These are phyloP conservation scores for Neopestalotiopsis rosae DNA, from an alignment of 2,329 filamentous ascomycete genomes.

Conservation along the genomic window DNA sequence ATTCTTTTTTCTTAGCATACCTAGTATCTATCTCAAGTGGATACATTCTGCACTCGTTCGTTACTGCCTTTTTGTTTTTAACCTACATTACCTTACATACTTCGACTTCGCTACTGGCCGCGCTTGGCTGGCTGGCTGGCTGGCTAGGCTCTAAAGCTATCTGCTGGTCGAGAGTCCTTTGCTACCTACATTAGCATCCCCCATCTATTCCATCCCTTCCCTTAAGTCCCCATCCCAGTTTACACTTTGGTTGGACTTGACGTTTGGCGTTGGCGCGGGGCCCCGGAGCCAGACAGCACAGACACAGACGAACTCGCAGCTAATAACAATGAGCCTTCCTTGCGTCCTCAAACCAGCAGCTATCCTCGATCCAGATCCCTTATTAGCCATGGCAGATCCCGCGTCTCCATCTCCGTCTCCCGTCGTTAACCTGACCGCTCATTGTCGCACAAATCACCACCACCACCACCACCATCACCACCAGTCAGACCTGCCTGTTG, in stretches of 20 bases:
- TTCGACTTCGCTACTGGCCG: no score
- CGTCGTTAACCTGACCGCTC: not conserved
- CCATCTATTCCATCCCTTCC: no score
- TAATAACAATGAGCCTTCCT: not conserved
- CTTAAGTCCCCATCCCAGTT: not conserved
- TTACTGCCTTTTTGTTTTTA: no score
- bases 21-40: no score
- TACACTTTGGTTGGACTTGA: not conserved
- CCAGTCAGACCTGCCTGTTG: not conserved
- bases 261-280: not conserved
- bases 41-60: no score
- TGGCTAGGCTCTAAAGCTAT: no score
- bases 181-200: no score
- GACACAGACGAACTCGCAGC: constrained; percentile 6
- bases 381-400: constrained; percentile 15
- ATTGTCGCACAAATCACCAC: constrained; percentile 12
- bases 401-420: constrained; percentile 4
- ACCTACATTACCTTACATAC: no score
- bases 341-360: constrained; percentile 2
- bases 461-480: not conserved
- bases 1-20: no score
- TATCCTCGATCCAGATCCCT: not conserved
- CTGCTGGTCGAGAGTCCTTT: no score
- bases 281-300: not conserved
- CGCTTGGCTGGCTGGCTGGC: no score